Conservation (phyloP, 495 filamentous ascomycete genomes). For the Podospora fimiseda region DNA sequence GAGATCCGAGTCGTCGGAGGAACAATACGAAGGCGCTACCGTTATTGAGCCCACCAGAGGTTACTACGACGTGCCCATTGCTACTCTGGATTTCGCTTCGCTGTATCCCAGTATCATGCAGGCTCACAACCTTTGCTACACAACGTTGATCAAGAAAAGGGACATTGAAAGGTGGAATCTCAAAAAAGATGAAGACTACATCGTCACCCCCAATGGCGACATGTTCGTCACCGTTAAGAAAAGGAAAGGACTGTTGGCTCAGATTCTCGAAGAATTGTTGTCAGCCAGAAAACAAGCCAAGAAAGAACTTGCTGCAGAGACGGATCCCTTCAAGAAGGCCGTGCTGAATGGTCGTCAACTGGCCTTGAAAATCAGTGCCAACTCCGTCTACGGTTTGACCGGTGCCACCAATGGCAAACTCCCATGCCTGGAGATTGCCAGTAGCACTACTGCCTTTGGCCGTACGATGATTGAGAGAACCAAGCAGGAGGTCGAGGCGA, state of each 20-base stretch:
- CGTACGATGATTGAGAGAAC: slow-evolving; percentile 98
- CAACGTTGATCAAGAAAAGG: slow-evolving; percentile 80
- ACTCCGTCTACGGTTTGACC: slow-evolving; percentile 96
- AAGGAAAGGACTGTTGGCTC: slow-evolving; percentile 85
- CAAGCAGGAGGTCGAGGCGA: slow-evolving; percentile 81
- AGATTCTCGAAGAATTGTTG: slow-evolving; percentile 92
- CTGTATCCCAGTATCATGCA: slow-evolving; percentile 99
- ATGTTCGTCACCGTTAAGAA: slow-evolving; percentile 84
- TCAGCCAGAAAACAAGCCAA: slow-evolving; percentile 88
- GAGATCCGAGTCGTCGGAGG: slow-evolving; percentile 54
- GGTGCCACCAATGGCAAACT: slow-evolving; percentile 94
- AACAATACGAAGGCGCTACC: slow-evolving; percentile 96
- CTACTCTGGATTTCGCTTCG: slow-evolving; percentile 97
- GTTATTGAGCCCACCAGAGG: slow-evolving; percentile 93
- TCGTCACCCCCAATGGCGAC: slow-evolving; percentile 89
- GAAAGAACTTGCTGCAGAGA: slow-evolving; percentile 82
- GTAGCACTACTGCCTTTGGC: slow-evolving; percentile 91
- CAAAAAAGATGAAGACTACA: slow-evolving; percentile 87
- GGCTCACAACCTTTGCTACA: slow-evolving; percentile 98
- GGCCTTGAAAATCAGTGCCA: slow-evolving; percentile 93
- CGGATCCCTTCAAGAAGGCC: slow-evolving; percentile 93
- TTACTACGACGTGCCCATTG: slow-evolving; percentile 90
- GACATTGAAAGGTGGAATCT: slow-evolving; percentile 65
- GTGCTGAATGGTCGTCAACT: slow-evolving; percentile 96
- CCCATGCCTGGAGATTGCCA: slow-evolving; percentile 90